A percentile compares a stretch with the other conserved stretches of the same genome.
phyloP scores from a whole-genome alignment of 192 early-diverging fungal genomes.

The Coemansia sp. region DNA sequence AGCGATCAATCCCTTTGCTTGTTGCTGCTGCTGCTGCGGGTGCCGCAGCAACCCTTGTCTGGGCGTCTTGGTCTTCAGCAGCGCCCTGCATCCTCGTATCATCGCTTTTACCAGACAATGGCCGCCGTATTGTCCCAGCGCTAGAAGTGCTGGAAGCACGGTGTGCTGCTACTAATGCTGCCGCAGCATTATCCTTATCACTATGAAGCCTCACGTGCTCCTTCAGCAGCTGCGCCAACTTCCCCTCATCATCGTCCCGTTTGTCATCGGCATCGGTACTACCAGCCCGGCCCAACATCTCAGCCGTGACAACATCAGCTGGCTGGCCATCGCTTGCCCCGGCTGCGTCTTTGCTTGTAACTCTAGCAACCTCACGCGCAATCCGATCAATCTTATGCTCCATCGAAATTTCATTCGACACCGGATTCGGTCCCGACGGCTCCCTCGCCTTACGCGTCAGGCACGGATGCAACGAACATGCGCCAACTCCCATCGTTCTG shows the following conservation, averaged over 20 bases:
- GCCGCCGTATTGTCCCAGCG: background rate
- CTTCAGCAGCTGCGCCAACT: background rate
- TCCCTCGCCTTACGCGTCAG: constrained; percentile 34
- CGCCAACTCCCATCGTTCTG: constrained; percentile 36
- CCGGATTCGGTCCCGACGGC: background rate
- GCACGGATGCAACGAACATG: constrained; percentile 50
- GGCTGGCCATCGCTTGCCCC: background rate
- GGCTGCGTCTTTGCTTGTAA: background rate
- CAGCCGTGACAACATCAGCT: background rate
- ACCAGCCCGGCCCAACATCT: background rate
- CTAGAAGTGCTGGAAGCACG: background rate
- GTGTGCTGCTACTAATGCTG: background rate
- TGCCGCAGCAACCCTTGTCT: background rate
- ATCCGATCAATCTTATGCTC: background rate
- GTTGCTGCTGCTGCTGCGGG: background rate
- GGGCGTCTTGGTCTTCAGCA: background rate
- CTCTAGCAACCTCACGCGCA: background rate
- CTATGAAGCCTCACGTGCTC: background rate
- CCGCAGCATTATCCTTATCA: background rate
- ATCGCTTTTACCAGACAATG: background rate
- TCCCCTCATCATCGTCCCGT: background rate
- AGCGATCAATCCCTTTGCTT: background rate
- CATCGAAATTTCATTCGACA: constrained; percentile 6
- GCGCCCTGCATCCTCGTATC: background rate
- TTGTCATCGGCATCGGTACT: background rate